Conservation (phyloP, 768 basidiomycete species). For the Termitomyces sp. region DNA sequence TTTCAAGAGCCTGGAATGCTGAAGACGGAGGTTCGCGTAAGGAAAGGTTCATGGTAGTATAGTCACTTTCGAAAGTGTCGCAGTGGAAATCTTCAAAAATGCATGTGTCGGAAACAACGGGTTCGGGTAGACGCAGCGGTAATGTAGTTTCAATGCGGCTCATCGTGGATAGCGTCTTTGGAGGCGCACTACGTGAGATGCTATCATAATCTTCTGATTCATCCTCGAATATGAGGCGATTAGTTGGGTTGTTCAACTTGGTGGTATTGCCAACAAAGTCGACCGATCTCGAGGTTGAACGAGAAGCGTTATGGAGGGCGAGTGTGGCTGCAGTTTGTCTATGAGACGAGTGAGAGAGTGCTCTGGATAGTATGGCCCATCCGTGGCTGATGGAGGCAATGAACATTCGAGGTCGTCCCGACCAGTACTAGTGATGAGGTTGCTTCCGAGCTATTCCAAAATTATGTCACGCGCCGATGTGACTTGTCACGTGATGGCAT, state of each 20-base stretch:
- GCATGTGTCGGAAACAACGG: conserved; percentile 16
- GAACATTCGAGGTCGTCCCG: conserved; percentile 26
- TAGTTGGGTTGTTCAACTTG: neutral
- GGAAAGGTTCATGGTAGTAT: conserved; percentile 6
- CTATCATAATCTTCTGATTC: conserved; percentile 25
- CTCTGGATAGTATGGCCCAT: conserved; percentile 13
- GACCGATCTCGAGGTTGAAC: conserved; percentile 1
- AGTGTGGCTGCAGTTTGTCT: conserved; percentile 10
- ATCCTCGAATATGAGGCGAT: conserved; percentile 27
- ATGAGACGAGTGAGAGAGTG: conserved; percentile 5
- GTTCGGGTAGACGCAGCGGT: conserved; percentile 26
- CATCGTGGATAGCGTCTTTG: conserved; percentile 17
- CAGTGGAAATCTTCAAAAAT: conserved; percentile 32
- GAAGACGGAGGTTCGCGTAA: conserved; percentile 3
- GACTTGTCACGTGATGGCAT: neutral
- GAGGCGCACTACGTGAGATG: conserved; percentile 10
- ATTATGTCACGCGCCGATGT: conserved; percentile 10
- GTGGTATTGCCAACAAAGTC: conserved; percentile 1
- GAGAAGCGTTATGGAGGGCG: conserved; percentile 4
- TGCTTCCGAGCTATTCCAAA: neutral
- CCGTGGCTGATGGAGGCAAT: conserved; percentile 23
- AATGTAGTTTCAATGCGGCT: conserved; percentile 25
- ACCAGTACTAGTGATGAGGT: neutral
- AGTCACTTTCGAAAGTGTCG: conserved; percentile 20
- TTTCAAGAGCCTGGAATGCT: conserved; percentile 15